phyloP scores from a whole-genome alignment of 1,284 basidiomycete genomes.

The Naganishia albida region DNA sequence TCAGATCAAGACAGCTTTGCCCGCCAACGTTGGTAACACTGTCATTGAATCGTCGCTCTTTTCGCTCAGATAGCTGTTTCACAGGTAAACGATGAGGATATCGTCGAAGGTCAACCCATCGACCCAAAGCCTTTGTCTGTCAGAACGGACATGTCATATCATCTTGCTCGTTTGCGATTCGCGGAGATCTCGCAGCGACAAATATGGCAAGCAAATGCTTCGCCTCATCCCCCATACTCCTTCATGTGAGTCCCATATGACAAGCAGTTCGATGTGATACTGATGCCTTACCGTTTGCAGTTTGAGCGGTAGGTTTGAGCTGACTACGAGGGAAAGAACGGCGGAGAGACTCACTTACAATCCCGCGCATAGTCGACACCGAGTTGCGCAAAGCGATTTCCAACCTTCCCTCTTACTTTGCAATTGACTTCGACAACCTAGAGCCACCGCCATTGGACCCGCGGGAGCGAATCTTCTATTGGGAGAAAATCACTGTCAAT shows the following conservation, averaged over 20 bases:
- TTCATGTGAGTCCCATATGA: constrained; percentile 53
- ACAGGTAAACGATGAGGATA: constrained; percentile 53
- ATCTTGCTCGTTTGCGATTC: constrained; percentile 52
- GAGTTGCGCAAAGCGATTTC: constrained; percentile 53
- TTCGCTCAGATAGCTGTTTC: not conserved
- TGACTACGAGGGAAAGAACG: not conserved
- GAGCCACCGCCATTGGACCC: constrained; percentile 42
- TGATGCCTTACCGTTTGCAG: constrained; percentile 27
- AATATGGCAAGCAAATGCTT: constrained; percentile 55
- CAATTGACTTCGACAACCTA: constrained; percentile 42
- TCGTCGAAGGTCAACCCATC: constrained; percentile 52
- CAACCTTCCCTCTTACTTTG: constrained; percentile 53
- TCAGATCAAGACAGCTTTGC: constrained; percentile 55
- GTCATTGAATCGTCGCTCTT: not conserved
- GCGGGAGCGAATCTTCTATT: constrained; percentile 51
- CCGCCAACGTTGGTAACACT: constrained; percentile 43
- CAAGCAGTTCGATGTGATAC: too few species aligned
- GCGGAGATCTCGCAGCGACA: constrained; percentile 53
- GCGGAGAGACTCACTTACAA: not conserved
- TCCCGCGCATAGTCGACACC: constrained; percentile 44
- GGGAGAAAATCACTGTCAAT: constrained; percentile 54
- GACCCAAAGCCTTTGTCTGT: constrained; percentile 48
- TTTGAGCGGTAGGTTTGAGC: constrained; percentile 33
- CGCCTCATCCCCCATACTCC: constrained; percentile 52
- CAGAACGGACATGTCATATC: constrained; percentile 54